Evolutionary conservation across 169 alveolate species (phyloP).

Genomic region (Babesia caballi): DNA sequence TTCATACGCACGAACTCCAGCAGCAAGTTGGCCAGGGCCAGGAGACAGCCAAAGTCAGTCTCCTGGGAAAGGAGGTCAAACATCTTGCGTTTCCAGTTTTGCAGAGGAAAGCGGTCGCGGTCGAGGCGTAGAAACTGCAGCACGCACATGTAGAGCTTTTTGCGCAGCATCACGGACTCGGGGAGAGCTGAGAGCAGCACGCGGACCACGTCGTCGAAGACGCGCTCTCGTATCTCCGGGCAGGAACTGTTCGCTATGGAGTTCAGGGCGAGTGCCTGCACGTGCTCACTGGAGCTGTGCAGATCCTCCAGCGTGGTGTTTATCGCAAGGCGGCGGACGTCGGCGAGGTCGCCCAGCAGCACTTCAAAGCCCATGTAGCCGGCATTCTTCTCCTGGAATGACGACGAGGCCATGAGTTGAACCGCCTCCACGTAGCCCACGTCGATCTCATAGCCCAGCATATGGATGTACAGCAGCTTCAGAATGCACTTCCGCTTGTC

Average conservation of each 20-base stretch:
- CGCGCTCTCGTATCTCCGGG: slow-evolving; percentile 70
- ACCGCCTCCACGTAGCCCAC: slow-evolving; percentile 91
- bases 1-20: slow-evolving; percentile 5
- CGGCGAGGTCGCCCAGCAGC: slow-evolving; percentile 79
- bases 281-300: slow-evolving; percentile 60
- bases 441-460: slow-evolving; percentile 94
- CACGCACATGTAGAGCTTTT: slow-evolving; percentile 78
- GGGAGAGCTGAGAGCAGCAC: slow-evolving; percentile 57
- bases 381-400: slow-evolving; percentile 90
- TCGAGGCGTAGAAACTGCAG: slow-evolving; percentile 66
- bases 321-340: slow-evolving; percentile 68
- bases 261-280: slow-evolving; percentile 80
- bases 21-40: slow-evolving; percentile 26
- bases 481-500: slow-evolving; percentile 91
- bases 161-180: slow-evolving; percentile 68
- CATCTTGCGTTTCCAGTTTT: slow-evolving; percentile 61
- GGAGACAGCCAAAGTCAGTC: slow-evolving; percentile 26
- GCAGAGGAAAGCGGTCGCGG: slow-evolving; percentile 35
- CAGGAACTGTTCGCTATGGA: slow-evolving; percentile 77
- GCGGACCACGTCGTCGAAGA: slow-evolving; percentile 73
- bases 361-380: slow-evolving; percentile 93
- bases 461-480: slow-evolving; percentile 91
- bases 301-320: slow-evolving; percentile 68
- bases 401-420: slow-evolving; percentile 85
- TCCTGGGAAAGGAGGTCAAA: slow-evolving; percentile 51